These are phyloP conservation scores for Bacidia gigantensis DNA, from an alignment of 495 filamentous ascomycete genomes.

Conservation along the genomic window DNA sequence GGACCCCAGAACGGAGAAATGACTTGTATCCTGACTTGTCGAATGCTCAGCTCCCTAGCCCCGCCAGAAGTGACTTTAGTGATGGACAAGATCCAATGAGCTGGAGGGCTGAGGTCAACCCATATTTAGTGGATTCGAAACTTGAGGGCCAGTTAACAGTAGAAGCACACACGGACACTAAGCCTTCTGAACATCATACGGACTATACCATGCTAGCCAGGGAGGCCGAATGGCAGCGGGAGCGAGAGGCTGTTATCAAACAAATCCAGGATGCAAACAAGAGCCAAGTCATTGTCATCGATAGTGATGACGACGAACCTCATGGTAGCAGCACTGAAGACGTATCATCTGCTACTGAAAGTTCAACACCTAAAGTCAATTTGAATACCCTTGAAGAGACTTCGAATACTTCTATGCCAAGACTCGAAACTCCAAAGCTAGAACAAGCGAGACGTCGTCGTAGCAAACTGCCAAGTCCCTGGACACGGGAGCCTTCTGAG, in stretches of 20 bases:
- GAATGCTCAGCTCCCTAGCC: conserved; percentile 19
- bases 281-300: conserved; percentile 36
- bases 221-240: conserved; percentile 36
- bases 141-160: not conserved
- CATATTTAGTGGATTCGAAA: not conserved
- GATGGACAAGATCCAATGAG: conserved; percentile 6
- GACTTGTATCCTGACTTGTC: conserved; percentile 7
- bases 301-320: conserved; percentile 29
- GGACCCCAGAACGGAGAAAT: not conserved
- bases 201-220: conserved; percentile 12
- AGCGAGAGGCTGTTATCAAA: conserved; percentile 36
- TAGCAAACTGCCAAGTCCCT: conserved; percentile 30
- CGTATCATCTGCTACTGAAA: not conserved
- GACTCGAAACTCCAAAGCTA: not conserved
- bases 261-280: conserved; percentile 35
- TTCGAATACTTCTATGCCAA: not conserved
- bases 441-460: conserved; percentile 9
- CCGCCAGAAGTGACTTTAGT: conserved; percentile 14
- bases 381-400: not conserved
- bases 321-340: not conserved
- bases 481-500: conserved; percentile 26
- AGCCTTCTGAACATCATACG: not conserved
- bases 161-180: not conserved
- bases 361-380: not conserved
- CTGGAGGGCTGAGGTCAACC: not conserved